These are phyloP conservation scores for Tephrocybe sp. DNA, from an alignment of 768 basidiomycete genomes.

Conservation along the genomic window DNA sequence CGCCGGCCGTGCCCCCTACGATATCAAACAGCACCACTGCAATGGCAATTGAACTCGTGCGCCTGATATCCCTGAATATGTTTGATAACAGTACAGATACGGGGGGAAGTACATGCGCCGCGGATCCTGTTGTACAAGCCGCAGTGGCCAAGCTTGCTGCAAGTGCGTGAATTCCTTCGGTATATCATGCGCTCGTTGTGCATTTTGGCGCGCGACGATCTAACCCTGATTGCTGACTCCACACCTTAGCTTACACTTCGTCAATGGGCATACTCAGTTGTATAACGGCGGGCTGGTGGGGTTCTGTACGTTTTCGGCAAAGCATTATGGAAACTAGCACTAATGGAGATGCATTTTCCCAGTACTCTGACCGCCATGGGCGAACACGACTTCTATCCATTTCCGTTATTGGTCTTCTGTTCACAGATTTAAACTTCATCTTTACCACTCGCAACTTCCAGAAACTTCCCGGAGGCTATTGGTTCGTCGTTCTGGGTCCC, in stretches of 20 bases:
- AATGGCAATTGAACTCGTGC: neutral
- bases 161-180: slow-evolving; percentile 43
- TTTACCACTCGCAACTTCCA: slow-evolving; percentile 59
- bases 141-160: slow-evolving; percentile 65
- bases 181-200: no score
- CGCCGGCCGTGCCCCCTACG: slow-evolving; percentile 1
- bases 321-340: neutral
- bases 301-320: slow-evolving; percentile 50
- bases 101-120: slow-evolving; percentile 42
- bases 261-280: slow-evolving; percentile 73
- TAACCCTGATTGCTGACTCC: no score
- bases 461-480: slow-evolving; percentile 76
- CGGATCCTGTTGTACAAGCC: slow-evolving; percentile 75
- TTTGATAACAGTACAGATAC: neutral
- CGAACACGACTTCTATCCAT: slow-evolving; percentile 65
- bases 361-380: slow-evolving; percentile 81
- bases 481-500: slow-evolving; percentile 70
- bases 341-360: neutral
- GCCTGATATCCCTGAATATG: neutral
- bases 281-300: slow-evolving; percentile 86
- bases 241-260: slow-evolving; percentile 55
- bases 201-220: no score
- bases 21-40: neutral
- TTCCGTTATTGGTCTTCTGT: slow-evolving; percentile 57
- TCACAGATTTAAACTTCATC: slow-evolving; percentile 67